phyloP scores from a whole-genome alignment of 176 grass and related monocot genomes.

The Aegilops bicornis region DNA sequence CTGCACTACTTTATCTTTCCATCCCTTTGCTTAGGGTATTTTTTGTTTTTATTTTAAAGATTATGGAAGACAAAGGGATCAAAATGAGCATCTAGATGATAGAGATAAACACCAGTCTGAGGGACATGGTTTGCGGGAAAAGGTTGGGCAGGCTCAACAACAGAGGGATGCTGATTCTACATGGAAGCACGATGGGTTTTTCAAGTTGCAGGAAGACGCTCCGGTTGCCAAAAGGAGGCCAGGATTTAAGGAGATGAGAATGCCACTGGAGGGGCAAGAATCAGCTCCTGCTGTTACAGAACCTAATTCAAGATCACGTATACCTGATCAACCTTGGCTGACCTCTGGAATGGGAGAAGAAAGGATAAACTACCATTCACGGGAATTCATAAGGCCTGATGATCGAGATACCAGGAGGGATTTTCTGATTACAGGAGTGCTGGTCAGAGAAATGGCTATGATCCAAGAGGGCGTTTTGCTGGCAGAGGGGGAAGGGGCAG shows the following conservation, averaged over 20 bases:
- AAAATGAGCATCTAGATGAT: constrained; percentile 45
- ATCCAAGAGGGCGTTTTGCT: constrained; percentile 56
- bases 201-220: constrained; percentile 50
- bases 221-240: constrained; percentile 47
- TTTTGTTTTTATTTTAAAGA: constrained; percentile 47
- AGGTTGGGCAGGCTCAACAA: constrained; percentile 30
- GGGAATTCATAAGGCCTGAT: constrained; percentile 38
- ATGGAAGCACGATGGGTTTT: constrained; percentile 73
- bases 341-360: constrained; percentile 52
- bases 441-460: constrained; percentile 48
- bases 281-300: constrained; percentile 19
- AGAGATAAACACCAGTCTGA: constrained; percentile 34
- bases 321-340: constrained; percentile 36
- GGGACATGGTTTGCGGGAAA: constrained; percentile 36
- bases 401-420: constrained; percentile 49
- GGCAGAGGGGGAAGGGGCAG: constrained; percentile 53
- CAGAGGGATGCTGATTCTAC: constrained; percentile 37
- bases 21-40: constrained; percentile 7
- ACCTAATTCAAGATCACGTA: constrained; percentile 23
- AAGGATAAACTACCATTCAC: constrained; percentile 38
- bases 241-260: constrained; percentile 56
- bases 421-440: constrained; percentile 55
- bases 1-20: constrained; percentile 17
- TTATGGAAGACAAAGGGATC: constrained; percentile 49
- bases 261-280: constrained; percentile 44